Base-by-base conservation (phyloP, 129 eudicot species). In the Flaveria bidentis region DNA sequence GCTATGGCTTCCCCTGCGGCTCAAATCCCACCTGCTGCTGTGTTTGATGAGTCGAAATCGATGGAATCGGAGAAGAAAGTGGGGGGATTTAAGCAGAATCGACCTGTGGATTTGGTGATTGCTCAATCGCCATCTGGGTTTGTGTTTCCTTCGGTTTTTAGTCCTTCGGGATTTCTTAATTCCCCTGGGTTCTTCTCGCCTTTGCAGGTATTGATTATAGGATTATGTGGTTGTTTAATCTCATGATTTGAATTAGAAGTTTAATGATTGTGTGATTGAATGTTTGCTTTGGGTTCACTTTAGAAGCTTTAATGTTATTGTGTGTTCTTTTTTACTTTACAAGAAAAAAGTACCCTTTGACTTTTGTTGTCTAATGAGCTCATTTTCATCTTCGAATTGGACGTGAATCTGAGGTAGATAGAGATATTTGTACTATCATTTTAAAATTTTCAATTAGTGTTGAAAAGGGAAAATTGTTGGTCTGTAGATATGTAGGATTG, bases 111-210 rank as follows among this genome's bases (percentile, higher is more conserved):
- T 80, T 86, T 93, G 80, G 87, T 86, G 78, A 87, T 90, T 72
- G 88, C 89, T 17, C 84, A 81, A 26, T 85, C 84, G 6, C 80
- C 90, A 17, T 79, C 90, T 46, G 79, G 83, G 69, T 84, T 85
- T 55, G 78, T 87, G 86, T 80, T 87, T 56, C 89, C 95, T 6
- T 76, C 88, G 50, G 89, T 85, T 64, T 69, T 91, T 67, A 91
- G 90, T 72, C 92, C 95, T 76, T 87, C 92, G 51, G 85, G 84
- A 0, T 85, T 87, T 12, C 91, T 91, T 18, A 89, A 84, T 73
- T 87, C 97, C 5, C 97, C 98, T 2, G 95, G 97, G 0, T 85
- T 90, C 50, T 84, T 90, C 66, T 93, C 98, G 14, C 96, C 98
- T 11, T 84, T 87, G 85, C 96, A 85, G 94, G 98, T 93, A 77